These are phyloP conservation scores for Celoporthe dispersa DNA, from an alignment of 2,329 filamentous ascomycete genomes.

Conservation along the genomic window DNA sequence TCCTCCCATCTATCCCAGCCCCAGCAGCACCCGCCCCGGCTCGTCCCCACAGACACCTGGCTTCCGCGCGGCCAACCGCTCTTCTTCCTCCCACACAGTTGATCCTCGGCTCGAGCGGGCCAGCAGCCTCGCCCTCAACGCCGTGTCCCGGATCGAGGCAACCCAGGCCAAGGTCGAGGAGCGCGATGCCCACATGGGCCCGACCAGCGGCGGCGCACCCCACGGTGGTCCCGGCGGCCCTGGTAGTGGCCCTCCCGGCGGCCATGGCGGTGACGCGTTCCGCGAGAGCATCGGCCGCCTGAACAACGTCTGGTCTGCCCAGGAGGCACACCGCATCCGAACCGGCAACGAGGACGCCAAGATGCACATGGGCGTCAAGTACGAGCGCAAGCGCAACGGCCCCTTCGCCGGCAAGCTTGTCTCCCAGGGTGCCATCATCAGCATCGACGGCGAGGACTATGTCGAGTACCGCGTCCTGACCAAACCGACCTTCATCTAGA, in stretches of 20 bases:
- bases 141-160: slow-evolving; percentile 57
- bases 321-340: slow-evolving; percentile 53
- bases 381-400: slow-evolving; percentile 63
- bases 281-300: slow-evolving; percentile 57
- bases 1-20: slow-evolving; percentile 38
- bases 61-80: slow-evolving; percentile 42
- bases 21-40: slow-evolving; percentile 39
- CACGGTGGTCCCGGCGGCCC: too few relatives aligned
- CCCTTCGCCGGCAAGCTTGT: slow-evolving; percentile 68
- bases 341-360: slow-evolving; percentile 56
- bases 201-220: slow-evolving; percentile 16
- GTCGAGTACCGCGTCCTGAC: slow-evolving; percentile 69
- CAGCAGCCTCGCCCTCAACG: slow-evolving; percentile 53
- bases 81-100: slow-evolving; percentile 33
- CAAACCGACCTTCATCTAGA: slow-evolving; percentile 63
- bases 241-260: not conserved
- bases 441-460: slow-evolving; percentile 69
- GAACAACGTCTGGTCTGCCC: slow-evolving; percentile 59
- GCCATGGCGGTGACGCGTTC: slow-evolving; percentile 37
- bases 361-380: slow-evolving; percentile 63
- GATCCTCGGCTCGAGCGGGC: slow-evolving; percentile 50
- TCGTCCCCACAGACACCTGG: slow-evolving; percentile 41
- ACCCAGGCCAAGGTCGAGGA: slow-evolving; percentile 56
- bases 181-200: slow-evolving; percentile 43
- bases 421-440: slow-evolving; percentile 64